phyloP scores from a whole-genome alignment of 345 rosid species.

The Eucalyptus pauciflora region DNA sequence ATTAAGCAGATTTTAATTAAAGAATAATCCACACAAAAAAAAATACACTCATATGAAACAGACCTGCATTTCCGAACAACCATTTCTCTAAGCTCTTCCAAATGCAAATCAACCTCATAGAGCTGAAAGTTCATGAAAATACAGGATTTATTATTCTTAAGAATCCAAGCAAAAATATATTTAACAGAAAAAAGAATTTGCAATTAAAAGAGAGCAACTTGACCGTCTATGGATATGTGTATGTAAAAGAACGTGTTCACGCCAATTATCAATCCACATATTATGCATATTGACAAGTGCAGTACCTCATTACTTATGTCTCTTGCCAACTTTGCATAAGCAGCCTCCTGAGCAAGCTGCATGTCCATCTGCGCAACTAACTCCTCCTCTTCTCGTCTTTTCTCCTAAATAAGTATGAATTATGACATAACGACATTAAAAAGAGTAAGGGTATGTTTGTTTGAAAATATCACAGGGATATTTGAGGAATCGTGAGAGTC shows the following conservation, averaged over 20 bases:
- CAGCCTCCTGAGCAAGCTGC: conserved; percentile 68
- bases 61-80: conserved; percentile 80
- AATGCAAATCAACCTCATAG: conserved; percentile 43
- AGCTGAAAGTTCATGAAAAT: conserved; percentile 30
- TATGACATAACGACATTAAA: background rate
- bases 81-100: conserved; percentile 54
- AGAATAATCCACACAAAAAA: background rate
- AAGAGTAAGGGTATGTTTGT: background rate
- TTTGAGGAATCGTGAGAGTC: background rate
- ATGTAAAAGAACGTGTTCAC: background rate
- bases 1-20: background rate
- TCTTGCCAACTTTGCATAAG: conserved; percentile 62
- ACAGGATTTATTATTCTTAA: background rate
- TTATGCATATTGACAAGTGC: background rate
- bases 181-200: background rate
- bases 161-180: background rate
- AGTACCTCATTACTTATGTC: conserved; percentile 54
- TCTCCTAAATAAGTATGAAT: conserved; percentile 31
- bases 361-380: conserved; percentile 45
- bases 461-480: background rate
- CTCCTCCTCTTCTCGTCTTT: conserved; percentile 57
- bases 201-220: background rate
- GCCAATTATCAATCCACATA: background rate
- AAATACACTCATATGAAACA: background rate
- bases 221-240: background rate